Percentiles rank a stretch among this genome's conserved stretches.
Evolutionary conservation across 306 rosid species (phyloP).

Genomic region (Fagus sylvatica): DNA sequence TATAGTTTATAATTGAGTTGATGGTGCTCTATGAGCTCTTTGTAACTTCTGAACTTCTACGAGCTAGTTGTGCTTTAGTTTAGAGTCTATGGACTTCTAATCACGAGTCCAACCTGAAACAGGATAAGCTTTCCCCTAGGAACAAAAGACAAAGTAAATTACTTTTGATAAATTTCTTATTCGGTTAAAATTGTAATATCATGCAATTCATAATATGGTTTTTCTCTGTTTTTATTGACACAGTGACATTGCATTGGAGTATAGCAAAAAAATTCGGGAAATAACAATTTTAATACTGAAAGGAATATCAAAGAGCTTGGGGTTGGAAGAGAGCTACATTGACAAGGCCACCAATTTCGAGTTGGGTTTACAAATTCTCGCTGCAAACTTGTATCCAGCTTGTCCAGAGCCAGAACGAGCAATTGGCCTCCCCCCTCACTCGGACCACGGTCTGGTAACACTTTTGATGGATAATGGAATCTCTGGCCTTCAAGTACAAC

Average conservation of each 20-base stretch:
- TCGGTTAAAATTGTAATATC: no score
- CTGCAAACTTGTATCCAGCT: conserved; percentile 62
- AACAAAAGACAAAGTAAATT: no score
- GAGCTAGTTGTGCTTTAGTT: no score
- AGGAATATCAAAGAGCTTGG: conserved; percentile 62
- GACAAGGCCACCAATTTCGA: conserved; percentile 40
- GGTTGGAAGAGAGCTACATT: conserved; percentile 38
- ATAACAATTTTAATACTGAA: conserved; percentile 38
- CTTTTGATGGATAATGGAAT: conserved; percentile 53
- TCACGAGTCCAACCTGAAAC: no score
- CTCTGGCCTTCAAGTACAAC: conserved; percentile 59
- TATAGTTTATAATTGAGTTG: no score
- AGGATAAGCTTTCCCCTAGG: no score
- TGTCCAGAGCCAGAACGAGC: conserved; percentile 65
- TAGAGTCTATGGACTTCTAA: no score
- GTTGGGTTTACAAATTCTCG: conserved; percentile 37
- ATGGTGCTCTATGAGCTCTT: no score
- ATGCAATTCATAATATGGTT: no score
- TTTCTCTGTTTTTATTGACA: no score
- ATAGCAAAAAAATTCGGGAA: conserved; percentile 9
- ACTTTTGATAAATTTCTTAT: no score
- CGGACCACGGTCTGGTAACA: conserved; percentile 63
- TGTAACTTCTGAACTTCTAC: no score
- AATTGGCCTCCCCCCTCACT: conserved; percentile 71
- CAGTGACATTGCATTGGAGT: conserved; percentile 29